Evolutionary conservation across 1,139 yeast genomes (phyloP).

Genomic region (Geotrichum citri-aurantii): DNA sequence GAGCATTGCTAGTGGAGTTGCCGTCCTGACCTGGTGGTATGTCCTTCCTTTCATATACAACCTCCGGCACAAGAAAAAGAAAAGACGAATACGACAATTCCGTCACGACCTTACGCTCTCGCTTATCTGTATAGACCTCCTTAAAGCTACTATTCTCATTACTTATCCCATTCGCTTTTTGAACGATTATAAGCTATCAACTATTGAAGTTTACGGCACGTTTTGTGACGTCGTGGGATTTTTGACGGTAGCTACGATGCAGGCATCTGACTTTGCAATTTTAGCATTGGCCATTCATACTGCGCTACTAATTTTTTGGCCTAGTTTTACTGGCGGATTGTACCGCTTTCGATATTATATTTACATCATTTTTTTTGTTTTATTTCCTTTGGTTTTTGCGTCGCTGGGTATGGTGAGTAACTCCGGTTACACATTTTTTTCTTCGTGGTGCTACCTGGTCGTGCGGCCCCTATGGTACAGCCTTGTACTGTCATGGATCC

Average conservation of each 20-base stretch:
- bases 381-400: constrained; percentile 63
- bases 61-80: background rate
- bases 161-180: constrained; percentile 58
- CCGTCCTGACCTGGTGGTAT: constrained; percentile 19
- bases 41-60: constrained; percentile 8
- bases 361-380: constrained; percentile 46
- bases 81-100: constrained; percentile 39
- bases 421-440: constrained; percentile 34
- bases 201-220: constrained; percentile 16
- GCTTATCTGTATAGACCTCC: constrained; percentile 60
- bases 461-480: constrained; percentile 67
- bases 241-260: constrained; percentile 57
- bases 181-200: constrained; percentile 33
- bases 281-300: constrained; percentile 77
- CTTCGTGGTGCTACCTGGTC: constrained; percentile 75
- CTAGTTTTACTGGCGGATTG: constrained; percentile 42
- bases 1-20: constrained; percentile 14
- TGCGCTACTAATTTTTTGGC: constrained; percentile 52
- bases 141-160: constrained; percentile 61
- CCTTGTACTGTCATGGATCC: constrained; percentile 70
- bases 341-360: constrained; percentile 51
- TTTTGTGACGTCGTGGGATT: constrained; percentile 69
- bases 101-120: constrained; percentile 66
- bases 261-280: constrained; percentile 56
- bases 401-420: constrained; percentile 56